Evolutionary conservation across 345 rosid genomes (phyloP).

Genomic region (Salix brachista): DNA sequence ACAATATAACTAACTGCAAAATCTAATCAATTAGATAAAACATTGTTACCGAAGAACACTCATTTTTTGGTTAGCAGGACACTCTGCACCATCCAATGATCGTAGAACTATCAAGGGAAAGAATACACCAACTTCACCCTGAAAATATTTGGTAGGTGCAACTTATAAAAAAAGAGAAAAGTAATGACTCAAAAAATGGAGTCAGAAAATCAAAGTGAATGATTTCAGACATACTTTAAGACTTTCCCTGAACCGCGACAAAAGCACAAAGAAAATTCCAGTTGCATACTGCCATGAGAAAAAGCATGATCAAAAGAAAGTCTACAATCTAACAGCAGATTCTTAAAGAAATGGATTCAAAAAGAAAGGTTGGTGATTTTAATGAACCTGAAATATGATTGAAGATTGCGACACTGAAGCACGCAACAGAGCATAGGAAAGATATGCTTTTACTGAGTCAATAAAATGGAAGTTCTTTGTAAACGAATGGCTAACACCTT

Average conservation of each 20-base stretch:
- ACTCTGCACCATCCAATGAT: conserved; percentile 76
- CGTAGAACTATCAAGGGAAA: conserved; percentile 91
- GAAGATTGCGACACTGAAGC: conserved; percentile 92
- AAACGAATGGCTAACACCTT: conserved; percentile 91
- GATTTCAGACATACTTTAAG: conserved; percentile 63
- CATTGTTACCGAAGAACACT: conserved; percentile 77
- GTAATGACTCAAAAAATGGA: conserved; percentile 1
- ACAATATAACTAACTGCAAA: conserved; percentile 20
- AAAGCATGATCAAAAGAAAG: conserved; percentile 23
- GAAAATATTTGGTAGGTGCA: conserved; percentile 19
- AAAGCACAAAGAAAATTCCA: conserved; percentile 90
- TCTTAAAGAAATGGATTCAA: conserved; percentile 11
- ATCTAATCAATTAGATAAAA: conserved; percentile 17
- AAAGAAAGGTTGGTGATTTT: conserved; percentile 11
- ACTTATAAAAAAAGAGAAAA: background rate
- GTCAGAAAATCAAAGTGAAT: background rate
- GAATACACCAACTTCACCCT: conserved; percentile 97
- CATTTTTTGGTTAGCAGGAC: conserved; percentile 67
- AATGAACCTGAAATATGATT: conserved; percentile 82
- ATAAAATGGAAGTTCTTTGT: conserved; percentile 93
- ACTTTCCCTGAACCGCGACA: conserved; percentile 89
- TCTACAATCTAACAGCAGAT: conserved; percentile 15
- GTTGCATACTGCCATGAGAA: conserved; percentile 80
- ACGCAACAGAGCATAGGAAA: conserved; percentile 88
- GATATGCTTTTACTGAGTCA: conserved; percentile 97